Base-by-base conservation (phyloP, 257 asterid species). In the Solanum tarijense region DNA sequence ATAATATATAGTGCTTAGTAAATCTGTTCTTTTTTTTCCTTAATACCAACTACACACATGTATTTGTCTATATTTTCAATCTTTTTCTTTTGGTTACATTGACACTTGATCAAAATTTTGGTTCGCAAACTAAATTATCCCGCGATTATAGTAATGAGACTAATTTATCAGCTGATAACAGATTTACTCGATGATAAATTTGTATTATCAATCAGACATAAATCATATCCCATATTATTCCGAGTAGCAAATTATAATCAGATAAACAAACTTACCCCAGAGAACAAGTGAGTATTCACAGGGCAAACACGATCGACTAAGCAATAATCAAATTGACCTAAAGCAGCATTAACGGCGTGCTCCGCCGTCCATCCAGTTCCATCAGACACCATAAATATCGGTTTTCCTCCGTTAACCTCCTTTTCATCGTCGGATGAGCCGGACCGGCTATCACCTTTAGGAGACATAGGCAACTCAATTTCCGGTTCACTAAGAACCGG, bases 321-420 rank as follows among this genome's bases (percentile, higher is more conserved):
- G 85, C 99, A 95, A 88, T 96, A 89, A 74, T 96, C 99, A 69
- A 95, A 96, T 93, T 96, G 99, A 5, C 98, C 99, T 88, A 96
- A 90, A 78, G 99, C 99, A 14, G 99, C 98, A 65, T 62, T 93
- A 71, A 97, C 98, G 82, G 98, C 92, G 87, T 97, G 98, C 91
- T 96, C 99, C 91, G 90, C 98, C 92, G 98, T 96, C 99, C 99
- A 96, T 18, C 99, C 98, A 7, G 99, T 97, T 23, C 98, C 99
- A 85, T 97, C 98, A 18, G 98, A 97, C 6, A 97, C 94, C 97
- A 97, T 95, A 90, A 93, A 97, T 55, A 97, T 91, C 25, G 97
- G 84, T 90, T 95, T 95, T 86, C 89, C 94, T 8, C 87, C 87
- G 23, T 60, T 83, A 75, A 46, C 88, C 31, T 89, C 98, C 91